phyloP scores from a whole-genome alignment of 805 yeast genomes.

The Lachancea fermentati region DNA sequence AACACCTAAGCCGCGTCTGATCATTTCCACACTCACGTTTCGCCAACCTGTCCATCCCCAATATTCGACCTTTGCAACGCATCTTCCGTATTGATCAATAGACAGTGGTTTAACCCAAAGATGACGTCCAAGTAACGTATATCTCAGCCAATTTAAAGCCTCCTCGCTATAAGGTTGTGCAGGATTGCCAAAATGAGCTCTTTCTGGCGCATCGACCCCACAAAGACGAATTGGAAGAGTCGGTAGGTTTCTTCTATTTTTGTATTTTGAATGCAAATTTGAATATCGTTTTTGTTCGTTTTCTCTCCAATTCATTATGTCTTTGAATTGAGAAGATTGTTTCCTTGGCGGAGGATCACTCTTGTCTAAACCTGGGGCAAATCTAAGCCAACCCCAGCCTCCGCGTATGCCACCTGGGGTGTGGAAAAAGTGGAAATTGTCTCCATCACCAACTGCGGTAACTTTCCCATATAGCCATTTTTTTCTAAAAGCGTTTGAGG shows the following conservation, averaged over 20 bases:
- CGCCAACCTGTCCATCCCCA: conserved; percentile 55
- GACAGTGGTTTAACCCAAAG: conserved; percentile 74
- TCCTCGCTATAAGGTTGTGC: conserved; percentile 86
- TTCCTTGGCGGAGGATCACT: background rate
- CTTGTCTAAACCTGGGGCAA: conserved; percentile 47
- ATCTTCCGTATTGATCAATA: conserved; percentile 83
- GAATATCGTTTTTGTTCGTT: conserved; percentile 21
- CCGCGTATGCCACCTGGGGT: conserved; percentile 83
- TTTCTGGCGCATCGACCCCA: conserved; percentile 96
- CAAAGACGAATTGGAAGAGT: conserved; percentile 80
- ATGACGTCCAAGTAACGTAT: conserved; percentile 56
- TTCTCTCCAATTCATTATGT: background rate
- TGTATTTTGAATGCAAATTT: conserved; percentile 22
- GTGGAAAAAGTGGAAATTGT: conserved; percentile 87
- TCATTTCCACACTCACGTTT: conserved; percentile 86
- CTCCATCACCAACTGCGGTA: conserved; percentile 92
- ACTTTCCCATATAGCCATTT: conserved; percentile 63
- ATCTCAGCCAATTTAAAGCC: conserved; percentile 71
- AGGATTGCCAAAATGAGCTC: conserved; percentile 90
- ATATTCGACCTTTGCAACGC: conserved; percentile 69
- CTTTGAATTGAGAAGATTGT: background rate
- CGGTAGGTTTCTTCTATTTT: conserved; percentile 28
- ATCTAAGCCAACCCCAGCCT: conserved; percentile 93
- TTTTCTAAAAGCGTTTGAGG: conserved; percentile 38
- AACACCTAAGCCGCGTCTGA: conserved; percentile 73